Conservation (phyloP, 2,329 filamentous ascomycete species). For the Hypoxylon rubiginosum region DNA sequence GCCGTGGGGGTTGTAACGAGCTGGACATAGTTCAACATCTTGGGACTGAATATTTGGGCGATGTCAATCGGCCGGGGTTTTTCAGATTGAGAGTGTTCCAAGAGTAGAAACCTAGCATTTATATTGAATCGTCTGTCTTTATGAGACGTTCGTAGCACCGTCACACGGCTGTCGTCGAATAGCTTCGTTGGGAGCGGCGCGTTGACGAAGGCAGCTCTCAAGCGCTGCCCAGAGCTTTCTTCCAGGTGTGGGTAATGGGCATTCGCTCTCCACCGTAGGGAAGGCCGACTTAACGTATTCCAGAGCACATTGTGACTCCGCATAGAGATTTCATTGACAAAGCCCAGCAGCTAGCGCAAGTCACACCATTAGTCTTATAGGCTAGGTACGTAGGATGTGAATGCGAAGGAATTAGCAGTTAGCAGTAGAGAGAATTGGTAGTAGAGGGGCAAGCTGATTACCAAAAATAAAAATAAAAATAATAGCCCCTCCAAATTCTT, state of each 20-base stretch:
- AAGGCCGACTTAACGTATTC: not conserved
- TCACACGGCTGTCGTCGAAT: slow-evolving; percentile 24
- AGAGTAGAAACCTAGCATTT: slow-evolving; percentile 31
- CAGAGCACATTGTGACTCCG: not conserved
- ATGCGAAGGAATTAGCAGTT: not conserved
- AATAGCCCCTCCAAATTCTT: not conserved
- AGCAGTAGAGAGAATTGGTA: not conserved
- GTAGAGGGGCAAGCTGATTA: not conserved
- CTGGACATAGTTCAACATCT: slow-evolving; percentile 81
- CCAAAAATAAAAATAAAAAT: too few relatives aligned
- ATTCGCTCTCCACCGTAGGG: not conserved
- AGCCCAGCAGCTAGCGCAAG: not conserved
- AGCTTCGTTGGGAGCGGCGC: slow-evolving; percentile 29
- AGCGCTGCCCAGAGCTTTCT: not conserved
- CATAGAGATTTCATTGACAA: not conserved
- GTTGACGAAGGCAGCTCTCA: slow-evolving; percentile 23
- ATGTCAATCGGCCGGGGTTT: not conserved
- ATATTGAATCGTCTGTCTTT: not conserved
- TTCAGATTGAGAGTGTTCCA: not conserved
- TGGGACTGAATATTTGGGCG: slow-evolving; percentile 22
- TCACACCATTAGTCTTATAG: too few relatives aligned
- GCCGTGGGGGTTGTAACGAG: slow-evolving; percentile 85
- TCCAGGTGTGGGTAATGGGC: not conserved
- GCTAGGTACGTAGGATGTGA: not conserved
- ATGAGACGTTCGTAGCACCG: slow-evolving; percentile 22